Percentiles rank a stretch among this genome's conserved stretches.
These are phyloP conservation scores for Cyanidioschyzon merolae DNA, from an alignment of 23 red algal genomes.

Conservation along the genomic window DNA sequence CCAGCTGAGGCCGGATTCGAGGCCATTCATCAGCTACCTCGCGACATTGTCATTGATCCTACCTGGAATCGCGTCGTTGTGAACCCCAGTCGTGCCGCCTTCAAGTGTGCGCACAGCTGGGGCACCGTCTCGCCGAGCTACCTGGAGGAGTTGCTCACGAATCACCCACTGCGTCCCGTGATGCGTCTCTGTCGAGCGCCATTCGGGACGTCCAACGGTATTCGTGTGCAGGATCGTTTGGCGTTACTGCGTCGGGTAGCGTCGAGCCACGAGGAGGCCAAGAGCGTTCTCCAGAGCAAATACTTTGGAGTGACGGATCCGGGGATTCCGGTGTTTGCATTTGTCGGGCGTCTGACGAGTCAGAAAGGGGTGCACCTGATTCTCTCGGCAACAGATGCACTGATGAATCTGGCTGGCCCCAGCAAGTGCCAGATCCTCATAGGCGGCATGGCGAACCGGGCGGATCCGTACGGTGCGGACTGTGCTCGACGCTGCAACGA, in stretches of 20 bases:
- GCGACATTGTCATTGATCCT: slow-evolving; percentile 57
- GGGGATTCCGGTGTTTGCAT: slow-evolving; percentile 82
- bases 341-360: slow-evolving; percentile 91
- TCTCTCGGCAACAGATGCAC: slow-evolving; percentile 72
- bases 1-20: slow-evolving; percentile 58
- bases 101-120: slow-evolving; percentile 75
- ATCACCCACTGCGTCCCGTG: slow-evolving; percentile 63
- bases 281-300: slow-evolving; percentile 67
- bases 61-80: slow-evolving; percentile 65
- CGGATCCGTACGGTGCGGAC: slow-evolving; percentile 77
- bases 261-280: slow-evolving; percentile 49
- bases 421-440: slow-evolving; percentile 87
- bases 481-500: slow-evolving; percentile 89
- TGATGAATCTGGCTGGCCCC: slow-evolving; percentile 47
- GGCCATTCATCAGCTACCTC: slow-evolving; percentile 71
- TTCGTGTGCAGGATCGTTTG: slow-evolving; percentile 58
- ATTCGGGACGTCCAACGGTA: slow-evolving; percentile 94
- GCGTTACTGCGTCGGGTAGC: slow-evolving; percentile 56
- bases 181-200: slow-evolving; percentile 58
- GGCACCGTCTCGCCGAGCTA: slow-evolving; percentile 90
- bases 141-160: slow-evolving; percentile 60
- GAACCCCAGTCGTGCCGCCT: slow-evolving; percentile 82
- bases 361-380: slow-evolving; percentile 99
- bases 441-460: slow-evolving; percentile 83
- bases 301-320: slow-evolving; percentile 87